Percentiles rank a stretch among this genome's conserved stretches.
phyloP scores from a whole-genome alignment of 257 asterid genomes.

The Capsicum chinense region DNA sequence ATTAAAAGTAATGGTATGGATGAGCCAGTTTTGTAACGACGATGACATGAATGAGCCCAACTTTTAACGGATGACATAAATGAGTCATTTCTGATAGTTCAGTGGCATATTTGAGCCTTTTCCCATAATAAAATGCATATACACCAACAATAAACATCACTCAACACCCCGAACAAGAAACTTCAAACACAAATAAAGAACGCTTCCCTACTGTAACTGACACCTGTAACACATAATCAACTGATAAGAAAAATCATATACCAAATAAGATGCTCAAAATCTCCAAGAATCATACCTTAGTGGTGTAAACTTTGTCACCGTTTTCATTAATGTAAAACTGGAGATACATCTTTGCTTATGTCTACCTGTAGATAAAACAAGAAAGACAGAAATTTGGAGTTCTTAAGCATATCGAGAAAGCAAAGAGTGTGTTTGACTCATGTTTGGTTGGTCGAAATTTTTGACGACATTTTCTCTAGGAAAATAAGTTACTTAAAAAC shows the following conservation, averaged over 20 bases:
- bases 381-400: not conserved
- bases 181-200: too few species aligned
- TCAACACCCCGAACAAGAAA: too few species aligned
- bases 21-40: too few species aligned
- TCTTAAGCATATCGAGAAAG: not conserved
- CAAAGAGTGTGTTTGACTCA: not conserved
- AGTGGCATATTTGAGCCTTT: too few species aligned
- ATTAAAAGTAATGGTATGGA: too few species aligned
- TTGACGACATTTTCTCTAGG: not conserved
- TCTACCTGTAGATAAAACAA: not conserved
- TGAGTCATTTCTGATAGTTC: too few species aligned
- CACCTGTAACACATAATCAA: too few species aligned
- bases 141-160: too few species aligned
- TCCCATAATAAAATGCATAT: too few species aligned
- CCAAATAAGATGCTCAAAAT: not conserved
- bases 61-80: too few species aligned
- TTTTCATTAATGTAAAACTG: conserved; percentile 61
- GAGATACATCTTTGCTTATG: conserved; percentile 47
- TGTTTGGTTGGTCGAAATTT: not conserved
- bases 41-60: too few species aligned
- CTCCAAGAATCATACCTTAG: conserved; percentile 43
- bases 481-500: not conserved
- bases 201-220: too few species aligned
- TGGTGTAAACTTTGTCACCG: conserved; percentile 67
- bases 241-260: not conserved